These are phyloP conservation scores for Diutina pseudorugosa DNA, from an alignment of 1,139 yeast species.

Conservation along the genomic window DNA sequence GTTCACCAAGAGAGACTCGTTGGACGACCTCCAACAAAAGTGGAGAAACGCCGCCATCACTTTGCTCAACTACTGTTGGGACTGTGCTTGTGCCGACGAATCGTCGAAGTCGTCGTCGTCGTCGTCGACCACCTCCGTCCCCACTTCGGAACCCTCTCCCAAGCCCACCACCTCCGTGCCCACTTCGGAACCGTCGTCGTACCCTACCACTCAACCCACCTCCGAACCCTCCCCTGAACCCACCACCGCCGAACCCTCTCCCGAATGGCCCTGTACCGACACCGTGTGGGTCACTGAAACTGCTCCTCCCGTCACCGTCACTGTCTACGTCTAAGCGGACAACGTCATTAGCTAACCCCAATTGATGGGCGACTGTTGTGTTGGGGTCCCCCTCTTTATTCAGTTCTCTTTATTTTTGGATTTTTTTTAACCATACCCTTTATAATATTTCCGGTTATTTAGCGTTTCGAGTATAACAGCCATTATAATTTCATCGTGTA, in stretches of 20 bases:
- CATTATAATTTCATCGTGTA: not conserved
- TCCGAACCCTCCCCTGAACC: not conserved
- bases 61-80: slow-evolving; percentile 1
- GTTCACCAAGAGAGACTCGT: not conserved
- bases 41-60: not conserved
- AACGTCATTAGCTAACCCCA: not conserved
- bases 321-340: not conserved
- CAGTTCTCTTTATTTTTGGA: not conserved
- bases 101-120: not conserved
- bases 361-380: not conserved
- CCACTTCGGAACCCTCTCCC: not conserved
- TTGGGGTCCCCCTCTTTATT: not conserved
- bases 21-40: not conserved
- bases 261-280: not conserved
- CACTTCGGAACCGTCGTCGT: not conserved
- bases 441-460: slow-evolving; percentile 3
- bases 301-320: not conserved
- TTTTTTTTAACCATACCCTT: slow-evolving; percentile 3
- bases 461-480: slow-evolving; percentile 4
- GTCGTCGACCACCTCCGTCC: not conserved
- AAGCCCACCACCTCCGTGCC: not conserved
- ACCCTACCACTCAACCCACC: not conserved
- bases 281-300: slow-evolving; percentile 1
- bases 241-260: not conserved
- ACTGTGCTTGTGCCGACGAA: not conserved